These are phyloP conservation scores for Ganoderma lucidum DNA, from an alignment of 1,284 basidiomycete species.

Conservation along the genomic window DNA sequence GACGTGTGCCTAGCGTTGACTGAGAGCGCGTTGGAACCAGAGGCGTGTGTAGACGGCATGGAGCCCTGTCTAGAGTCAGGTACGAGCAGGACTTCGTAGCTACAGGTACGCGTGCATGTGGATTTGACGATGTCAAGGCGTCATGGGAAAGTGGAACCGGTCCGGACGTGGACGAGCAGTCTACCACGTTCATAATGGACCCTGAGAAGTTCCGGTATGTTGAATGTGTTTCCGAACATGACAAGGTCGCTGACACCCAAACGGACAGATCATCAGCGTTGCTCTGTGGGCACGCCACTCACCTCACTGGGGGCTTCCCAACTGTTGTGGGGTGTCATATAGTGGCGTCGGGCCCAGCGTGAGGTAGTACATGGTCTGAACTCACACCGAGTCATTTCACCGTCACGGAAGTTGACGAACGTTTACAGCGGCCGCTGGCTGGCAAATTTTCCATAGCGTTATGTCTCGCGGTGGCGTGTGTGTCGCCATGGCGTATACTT, in stretches of 20 bases:
- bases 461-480: neutral
- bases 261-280: slow-evolving; percentile 2
- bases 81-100: neutral
- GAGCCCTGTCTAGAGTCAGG: neutral
- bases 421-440: neutral
- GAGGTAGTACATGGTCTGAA: neutral
- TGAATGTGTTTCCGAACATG: neutral
- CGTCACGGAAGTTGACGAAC: neutral
- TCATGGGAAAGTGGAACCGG: slow-evolving; percentile 8
- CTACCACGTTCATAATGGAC: neutral
- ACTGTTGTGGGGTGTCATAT: neutral
- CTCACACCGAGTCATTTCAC: slow-evolving; percentile 4
- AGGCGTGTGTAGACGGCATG: too few relatives aligned
- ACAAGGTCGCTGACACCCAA: neutral
- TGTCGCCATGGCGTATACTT: neutral
- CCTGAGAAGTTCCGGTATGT: neutral
- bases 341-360: slow-evolving; percentile 1
- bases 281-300: neutral
- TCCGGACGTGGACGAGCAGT: neutral
- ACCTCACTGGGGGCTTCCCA: neutral
- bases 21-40: neutral
- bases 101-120: slow-evolving; percentile 1
- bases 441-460: neutral
- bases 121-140: neutral
- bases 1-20: neutral